A percentile compares a stretch with the other conserved stretches of the same genome.
phyloP scores from a whole-genome alignment of 2,329 filamentous ascomycete genomes.

The Diaporthe vaccinii region DNA sequence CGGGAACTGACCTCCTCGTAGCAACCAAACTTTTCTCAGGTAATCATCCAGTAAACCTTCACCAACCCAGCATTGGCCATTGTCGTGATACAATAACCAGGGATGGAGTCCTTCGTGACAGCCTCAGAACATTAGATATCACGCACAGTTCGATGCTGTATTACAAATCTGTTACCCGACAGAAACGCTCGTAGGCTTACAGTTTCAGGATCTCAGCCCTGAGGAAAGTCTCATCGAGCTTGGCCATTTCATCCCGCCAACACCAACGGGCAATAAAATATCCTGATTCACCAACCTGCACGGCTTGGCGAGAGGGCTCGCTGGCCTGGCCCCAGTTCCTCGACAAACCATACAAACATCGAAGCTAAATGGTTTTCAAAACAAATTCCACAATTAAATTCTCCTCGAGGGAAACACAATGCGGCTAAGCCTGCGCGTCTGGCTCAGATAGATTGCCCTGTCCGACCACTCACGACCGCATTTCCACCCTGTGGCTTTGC shows the following conservation, averaged over 20 bases:
- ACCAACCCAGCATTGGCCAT: not conserved
- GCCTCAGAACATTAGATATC: slow-evolving; percentile 13
- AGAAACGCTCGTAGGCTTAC: not conserved
- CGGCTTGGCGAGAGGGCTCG: slow-evolving; percentile 3
- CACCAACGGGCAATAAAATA: not conserved
- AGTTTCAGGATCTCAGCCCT: slow-evolving; percentile 9
- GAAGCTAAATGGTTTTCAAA: slow-evolving; percentile 4
- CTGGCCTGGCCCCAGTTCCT: slow-evolving; percentile 5
- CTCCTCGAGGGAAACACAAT: slow-evolving; percentile 27
- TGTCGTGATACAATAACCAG: not conserved
- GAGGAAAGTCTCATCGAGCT: slow-evolving; percentile 10
- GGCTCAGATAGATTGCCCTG: slow-evolving; percentile 32
- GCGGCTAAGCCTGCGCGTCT: slow-evolving; percentile 24
- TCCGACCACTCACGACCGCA: slow-evolving; percentile 29
- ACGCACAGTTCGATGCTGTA: not conserved
- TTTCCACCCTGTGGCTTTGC: not conserved
- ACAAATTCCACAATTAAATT: slow-evolving; percentile 22
- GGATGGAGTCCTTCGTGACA: not conserved
- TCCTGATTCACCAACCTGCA: not conserved
- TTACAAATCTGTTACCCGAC: slow-evolving; percentile 15
- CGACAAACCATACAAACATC: slow-evolving; percentile 28
- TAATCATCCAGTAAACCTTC: not conserved
- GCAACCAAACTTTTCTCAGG: not conserved
- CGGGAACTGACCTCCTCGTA: not conserved
- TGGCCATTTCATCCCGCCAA: not conserved